Evolutionary conservation across 23 red algal genomes (phyloP).

Genomic region (Agarophyton chilense): DNA sequence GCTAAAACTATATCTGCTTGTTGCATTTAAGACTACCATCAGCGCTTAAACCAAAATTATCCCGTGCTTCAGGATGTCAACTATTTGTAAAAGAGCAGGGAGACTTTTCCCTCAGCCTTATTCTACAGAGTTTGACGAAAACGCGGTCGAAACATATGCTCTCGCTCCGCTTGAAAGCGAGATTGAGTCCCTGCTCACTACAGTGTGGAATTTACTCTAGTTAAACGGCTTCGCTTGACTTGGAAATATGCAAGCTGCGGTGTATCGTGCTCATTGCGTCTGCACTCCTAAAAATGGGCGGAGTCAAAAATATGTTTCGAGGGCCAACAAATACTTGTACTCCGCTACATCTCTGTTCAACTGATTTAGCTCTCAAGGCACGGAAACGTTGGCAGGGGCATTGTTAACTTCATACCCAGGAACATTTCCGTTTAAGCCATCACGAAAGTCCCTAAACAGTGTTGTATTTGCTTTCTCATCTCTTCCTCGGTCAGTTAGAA

Average conservation of each 20-base stretch:
- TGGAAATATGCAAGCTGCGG: not conserved
- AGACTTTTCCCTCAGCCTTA: not conserved
- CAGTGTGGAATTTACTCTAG: not conserved
- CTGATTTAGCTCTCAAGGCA: not conserved
- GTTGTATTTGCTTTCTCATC: not conserved
- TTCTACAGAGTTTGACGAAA: not conserved
- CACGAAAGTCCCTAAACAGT: not conserved
- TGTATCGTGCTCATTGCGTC: not conserved
- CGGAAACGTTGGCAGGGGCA: conserved; percentile 7
- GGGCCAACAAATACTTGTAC: not conserved
- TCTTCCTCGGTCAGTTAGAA: conserved; percentile 57
- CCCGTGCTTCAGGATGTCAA: not conserved
- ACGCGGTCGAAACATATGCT: not conserved
- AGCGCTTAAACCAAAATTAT: not conserved
- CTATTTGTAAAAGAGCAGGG: not conserved
- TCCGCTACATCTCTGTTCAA: not conserved
- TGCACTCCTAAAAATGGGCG: not conserved
- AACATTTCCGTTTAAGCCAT: not conserved
- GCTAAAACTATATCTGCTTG: not conserved
- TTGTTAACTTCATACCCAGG: conserved; percentile 17
- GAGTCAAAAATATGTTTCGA: no score
- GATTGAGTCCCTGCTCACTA: not conserved
- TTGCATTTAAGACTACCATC: not conserved
- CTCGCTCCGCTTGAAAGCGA: not conserved
- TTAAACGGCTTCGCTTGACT: not conserved